Conservation (phyloP, 495 filamentous ascomycete species). For the Xylaria telfairii region DNA sequence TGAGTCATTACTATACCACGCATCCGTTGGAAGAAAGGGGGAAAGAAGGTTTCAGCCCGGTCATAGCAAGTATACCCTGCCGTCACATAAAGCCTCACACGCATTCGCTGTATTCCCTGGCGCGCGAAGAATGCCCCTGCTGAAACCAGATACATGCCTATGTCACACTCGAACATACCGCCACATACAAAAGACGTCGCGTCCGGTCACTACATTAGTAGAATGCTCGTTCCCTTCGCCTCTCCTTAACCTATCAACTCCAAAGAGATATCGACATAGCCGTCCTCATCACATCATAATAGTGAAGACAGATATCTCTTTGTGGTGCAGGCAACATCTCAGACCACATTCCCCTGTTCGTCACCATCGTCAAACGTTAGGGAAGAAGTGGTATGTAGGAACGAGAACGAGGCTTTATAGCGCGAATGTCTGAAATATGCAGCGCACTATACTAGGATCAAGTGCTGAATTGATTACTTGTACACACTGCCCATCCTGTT, state of each 20-base stretch:
- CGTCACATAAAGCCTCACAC: background rate
- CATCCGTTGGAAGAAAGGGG: background rate
- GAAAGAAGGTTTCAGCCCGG: background rate
- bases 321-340: slow-evolving; percentile 10
- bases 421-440: slow-evolving; percentile 12
- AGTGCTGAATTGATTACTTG: slow-evolving; percentile 22
- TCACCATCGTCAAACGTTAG: slow-evolving; percentile 14
- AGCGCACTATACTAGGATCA: slow-evolving; percentile 25
- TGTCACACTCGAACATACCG: background rate
- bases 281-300: slow-evolving; percentile 7
- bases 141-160: background rate
- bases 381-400: slow-evolving; percentile 9
- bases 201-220: background rate
- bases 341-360: slow-evolving; percentile 16
- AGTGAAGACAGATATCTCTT: slow-evolving; percentile 15
- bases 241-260: slow-evolving; percentile 13
- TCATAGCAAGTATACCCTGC: slow-evolving; percentile 2
- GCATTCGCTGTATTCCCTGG: background rate
- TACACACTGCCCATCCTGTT: slow-evolving; percentile 26
- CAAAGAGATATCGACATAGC: background rate
- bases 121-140: background rate
- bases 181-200: slow-evolving; percentile 5
- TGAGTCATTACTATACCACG: slow-evolving; percentile 9
- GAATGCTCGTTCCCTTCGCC: background rate
- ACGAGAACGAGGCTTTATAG: slow-evolving; percentile 10